Base-by-base conservation (phyloP, 2,329 filamentous ascomycete species). In the Microascus cirrosus region DNA sequence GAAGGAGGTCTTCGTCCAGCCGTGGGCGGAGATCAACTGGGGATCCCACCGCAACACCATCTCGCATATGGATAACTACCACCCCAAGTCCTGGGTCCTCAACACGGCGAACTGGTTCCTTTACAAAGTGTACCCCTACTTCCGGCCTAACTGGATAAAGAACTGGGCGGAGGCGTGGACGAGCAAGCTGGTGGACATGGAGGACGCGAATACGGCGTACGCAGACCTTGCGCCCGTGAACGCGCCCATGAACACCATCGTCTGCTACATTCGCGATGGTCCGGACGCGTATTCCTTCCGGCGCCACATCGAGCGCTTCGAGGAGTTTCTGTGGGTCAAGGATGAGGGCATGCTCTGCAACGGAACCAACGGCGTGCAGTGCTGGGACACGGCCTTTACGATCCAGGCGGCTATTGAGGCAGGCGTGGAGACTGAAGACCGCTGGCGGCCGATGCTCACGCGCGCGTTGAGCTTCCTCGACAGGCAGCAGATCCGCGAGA, bases 281-380 rank as follows among this genome's bases (percentile, higher is more conserved):
- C 86, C 88, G 0, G 85, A 87, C 53, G 80, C 87, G 0, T 79
- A 79, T 63, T 85, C 85, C 0, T 85, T 96, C 32, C 80, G 81
- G 54, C 81, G 87, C 48, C 93, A 96, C 66, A 76, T 89, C 10
- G 89, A 96, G 65, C 83, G 90, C 3, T 71, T 96, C 13, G 80
- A 89, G 51, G 94, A 99, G 65, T 95, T 86, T 61, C 71, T 99
- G 34, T 99, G 94, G 92, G 78, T 99, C 55, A 96, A 95, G 62
- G 71, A 85, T 36, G 92, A 96, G 68, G 94, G 94, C 6, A 90
- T 99, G 89, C 79, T 97, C 54, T 87, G 87, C 72, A 96, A 96
- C 65, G 94, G 94, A 42, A 99, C 94, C 10, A 97, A 99, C 64
- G 94, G 94, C n/a, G 92, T 97, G 1, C 94, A 99, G 71, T 88